Evolutionary conservation across 768 basidiomycete genomes (phyloP), one percentile per base, ranked within the genome.

Genomic region (Kockovaella imperatae): DNA sequence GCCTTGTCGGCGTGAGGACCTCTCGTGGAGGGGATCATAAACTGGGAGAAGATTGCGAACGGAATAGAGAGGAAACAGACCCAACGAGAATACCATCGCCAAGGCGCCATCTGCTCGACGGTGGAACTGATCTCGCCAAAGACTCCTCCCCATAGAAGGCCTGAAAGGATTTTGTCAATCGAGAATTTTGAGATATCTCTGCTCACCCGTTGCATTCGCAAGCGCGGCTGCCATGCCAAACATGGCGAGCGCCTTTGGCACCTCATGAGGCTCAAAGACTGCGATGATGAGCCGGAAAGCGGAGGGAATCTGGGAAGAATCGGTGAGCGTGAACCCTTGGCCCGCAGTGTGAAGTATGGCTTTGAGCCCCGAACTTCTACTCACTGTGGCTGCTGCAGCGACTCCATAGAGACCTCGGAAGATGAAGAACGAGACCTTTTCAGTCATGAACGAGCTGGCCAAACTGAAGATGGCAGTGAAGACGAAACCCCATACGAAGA

Each of bases 401-500:
- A 64, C 52, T 31, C 62, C 62, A n/a, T 36, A 39, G 23, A 61
- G 2, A 10, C 54, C 62, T 23, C 62, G 42, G 30, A 56, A 39
- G 34, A 56, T 35, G 24, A 7, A 42, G 25, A 57, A 59, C 1
- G 63, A 41, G 46, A 54, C 54, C 17, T 59, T 51, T 35, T 67
- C 39, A 4, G 57, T 34, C 35, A 56, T 36, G 54, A 67, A 64
- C 1, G 47, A 49, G 44, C 57, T 50, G 31, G 55, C 52, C 14
- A 67, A 45, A 28, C 46, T 55, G 25, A 46, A 21, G 11, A 62
- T 17, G 11, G 56, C 68, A 0, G 64, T 35, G 2, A 23, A n/a
- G 17, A 54, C 10, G 52, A 69, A 67, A n/a, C 64, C 67, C 25
- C 50, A 52, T 11, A 53, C 42, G 55, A 69, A 69, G 26, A 60